Conservation (phyloP, 2,329 filamentous ascomycete genomes). For the Apiospora arundinis region DNA sequence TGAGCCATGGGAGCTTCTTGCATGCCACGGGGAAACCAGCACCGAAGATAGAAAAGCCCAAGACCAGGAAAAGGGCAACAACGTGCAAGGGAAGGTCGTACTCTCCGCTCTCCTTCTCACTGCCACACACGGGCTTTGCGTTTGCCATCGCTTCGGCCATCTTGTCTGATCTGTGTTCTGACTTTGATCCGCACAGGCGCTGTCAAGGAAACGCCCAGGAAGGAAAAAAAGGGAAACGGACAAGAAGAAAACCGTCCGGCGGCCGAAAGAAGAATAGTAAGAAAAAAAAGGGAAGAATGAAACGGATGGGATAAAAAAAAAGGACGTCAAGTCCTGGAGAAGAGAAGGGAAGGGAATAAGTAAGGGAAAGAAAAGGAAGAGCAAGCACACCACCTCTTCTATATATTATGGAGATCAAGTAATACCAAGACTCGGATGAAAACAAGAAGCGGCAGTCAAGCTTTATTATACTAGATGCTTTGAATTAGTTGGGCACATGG, state of each 20-base stretch:
- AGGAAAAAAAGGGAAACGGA: background rate
- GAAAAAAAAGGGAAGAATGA: constrained; percentile 27
- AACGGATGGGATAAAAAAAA: constrained; percentile 3
- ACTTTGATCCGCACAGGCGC: background rate
- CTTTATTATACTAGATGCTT: constrained; percentile 1
- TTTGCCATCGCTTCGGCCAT: constrained; percentile 40
- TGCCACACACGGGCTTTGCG: constrained; percentile 48
- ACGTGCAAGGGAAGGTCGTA: constrained; percentile 52
- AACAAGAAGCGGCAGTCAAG: constrained; percentile 3
- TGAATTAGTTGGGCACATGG: background rate
- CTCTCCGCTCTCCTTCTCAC: constrained; percentile 43
- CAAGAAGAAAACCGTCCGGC: constrained; percentile 12
- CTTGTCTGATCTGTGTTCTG: constrained; percentile 20
- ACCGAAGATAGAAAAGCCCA: constrained; percentile 47
- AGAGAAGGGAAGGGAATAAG: constrained; percentile 5
- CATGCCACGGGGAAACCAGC: constrained; percentile 59
- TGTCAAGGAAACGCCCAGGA: background rate
- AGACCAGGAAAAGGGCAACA: constrained; percentile 49
- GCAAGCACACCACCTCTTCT: constrained; percentile 10
- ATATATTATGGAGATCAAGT: background rate
- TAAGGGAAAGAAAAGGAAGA: background rate
- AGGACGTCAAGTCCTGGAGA: constrained; percentile 18
- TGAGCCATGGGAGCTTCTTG: constrained; percentile 64
- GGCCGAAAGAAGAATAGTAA: constrained; percentile 26
- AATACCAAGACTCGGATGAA: constrained; percentile 1